These are phyloP conservation scores for Salix suchowensis DNA, from an alignment of 345 rosid genomes.

Conservation along the genomic window DNA sequence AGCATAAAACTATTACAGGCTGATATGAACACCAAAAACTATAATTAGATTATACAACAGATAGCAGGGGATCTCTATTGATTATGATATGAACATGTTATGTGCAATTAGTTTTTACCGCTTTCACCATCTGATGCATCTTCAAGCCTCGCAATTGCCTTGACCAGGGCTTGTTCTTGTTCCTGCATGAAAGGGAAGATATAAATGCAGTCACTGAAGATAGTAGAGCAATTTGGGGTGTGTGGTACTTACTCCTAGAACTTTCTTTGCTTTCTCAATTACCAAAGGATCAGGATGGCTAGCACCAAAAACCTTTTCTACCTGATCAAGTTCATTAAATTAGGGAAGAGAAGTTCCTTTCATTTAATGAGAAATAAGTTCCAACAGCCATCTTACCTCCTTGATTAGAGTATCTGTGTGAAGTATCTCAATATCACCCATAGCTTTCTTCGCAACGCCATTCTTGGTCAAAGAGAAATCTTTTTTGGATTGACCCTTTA, in stretches of 20 bases:
- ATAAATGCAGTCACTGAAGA: background rate
- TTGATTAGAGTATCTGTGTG: conserved; percentile 80
- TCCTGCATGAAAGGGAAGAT: conserved; percentile 44
- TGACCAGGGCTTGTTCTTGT: conserved; percentile 82
- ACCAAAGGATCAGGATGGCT: conserved; percentile 62
- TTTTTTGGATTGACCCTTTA: conserved; percentile 45
- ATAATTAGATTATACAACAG: conserved; percentile 30
- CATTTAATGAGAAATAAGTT: background rate
- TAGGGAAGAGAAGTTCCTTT: conserved; percentile 3
- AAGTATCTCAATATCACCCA: conserved; percentile 84
- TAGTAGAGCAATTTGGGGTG: background rate
- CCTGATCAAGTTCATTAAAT: conserved; percentile 41
- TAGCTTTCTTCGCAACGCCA: conserved; percentile 68
- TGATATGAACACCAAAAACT: conserved; percentile 26
- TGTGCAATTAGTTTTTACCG: conserved; percentile 73
- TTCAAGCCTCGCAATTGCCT: conserved; percentile 87
- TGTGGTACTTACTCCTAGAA: conserved; percentile 51
- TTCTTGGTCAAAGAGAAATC: conserved; percentile 54
- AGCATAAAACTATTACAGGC: conserved; percentile 22
- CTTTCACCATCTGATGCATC: conserved; percentile 97
- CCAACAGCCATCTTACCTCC: conserved; percentile 51
- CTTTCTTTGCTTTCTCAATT: conserved; percentile 85
- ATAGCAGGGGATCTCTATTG: conserved; percentile 20
- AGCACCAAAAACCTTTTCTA: conserved; percentile 72
- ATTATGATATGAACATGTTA: conserved; percentile 34